Evolutionary conservation across 2,329 filamentous ascomycete genomes (phyloP), one percentile per base, ranked within the genome.

Genomic region (Pseudogymnoascus sp.): DNA sequence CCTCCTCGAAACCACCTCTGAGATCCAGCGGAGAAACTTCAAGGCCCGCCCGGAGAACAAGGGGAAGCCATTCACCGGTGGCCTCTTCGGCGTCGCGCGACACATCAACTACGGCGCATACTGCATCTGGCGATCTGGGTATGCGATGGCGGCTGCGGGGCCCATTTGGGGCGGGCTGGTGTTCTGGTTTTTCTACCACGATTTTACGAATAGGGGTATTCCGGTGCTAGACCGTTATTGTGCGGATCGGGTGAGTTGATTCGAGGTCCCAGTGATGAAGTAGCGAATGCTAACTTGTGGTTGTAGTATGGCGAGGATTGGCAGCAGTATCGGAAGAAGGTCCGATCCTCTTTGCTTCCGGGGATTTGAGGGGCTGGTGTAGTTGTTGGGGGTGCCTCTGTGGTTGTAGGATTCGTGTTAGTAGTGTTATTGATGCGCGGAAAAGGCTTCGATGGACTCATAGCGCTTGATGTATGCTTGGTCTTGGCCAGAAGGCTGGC

Each of bases 21-120:
- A 88, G 73, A 69, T 80, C 28, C 85, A 88, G 72, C 78, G 85
- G 16, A 76, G 76, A 66, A 67, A 69, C 0, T 84, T 81, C 73
- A 84, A 84, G 72, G 71, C 73, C 21, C 73, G 82, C 62, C 75
- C 78, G 2, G 74, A 70, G 64, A 83, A 83, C 70, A 77, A 79
- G 66, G 81, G 82, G 16, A 81, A 82, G 70, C 72, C 77, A 0
- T 84, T 78, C 66, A 77, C 75, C 0, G 77, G 77, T 8, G 80
- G 82, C 0, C 66, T 84, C 37, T 84, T 79, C 71, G 70, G 73
- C 1, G 69, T 79, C 40, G 78, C 79, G 3, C 76, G 80, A 50
- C 80, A 84, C 68, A 77, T 82, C 72, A 84, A 84, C 65, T 84
- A 84, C 67, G 77, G 78, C 21, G 81, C 76, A 1, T 83, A 81